Base-by-base conservation (phyloP, 2,329 filamentous ascomycete species). In the Fusarium paranaense region DNA sequence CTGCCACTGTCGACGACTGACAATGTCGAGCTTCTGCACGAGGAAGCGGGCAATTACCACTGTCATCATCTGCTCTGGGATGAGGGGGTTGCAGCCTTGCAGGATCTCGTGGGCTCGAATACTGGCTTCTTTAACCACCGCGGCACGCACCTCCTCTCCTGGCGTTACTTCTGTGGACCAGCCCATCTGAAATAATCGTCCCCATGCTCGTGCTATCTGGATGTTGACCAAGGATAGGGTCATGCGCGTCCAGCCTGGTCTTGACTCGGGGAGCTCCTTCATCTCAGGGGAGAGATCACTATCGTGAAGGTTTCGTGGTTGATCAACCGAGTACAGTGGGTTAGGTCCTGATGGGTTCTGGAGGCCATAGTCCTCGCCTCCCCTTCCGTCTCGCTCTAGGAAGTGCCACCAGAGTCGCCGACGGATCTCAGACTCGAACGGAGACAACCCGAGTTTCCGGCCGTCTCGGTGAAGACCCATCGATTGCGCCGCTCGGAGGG, bases 271-370 rank as follows among this genome's bases (percentile, higher is more conserved):
- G 2, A 87, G 83, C 0, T 85, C 82, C 10, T 78, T 82, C 84
- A 88, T 88, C 6, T 82, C 81, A 0, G 88, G 87, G 5, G 80
- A 78, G 1, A 91, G 78, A 47, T 90, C 87, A 16, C 74, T 78
- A 70, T 91, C 90, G 63, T 91, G 86, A 47, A 90, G 80, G 65
- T 91, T 91, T 4, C 87, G 81, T 1, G 89, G 89, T 79, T 89
- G 83, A 45, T 87, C 85, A 0, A 88, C 87, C 35, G 88, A 85
- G 11, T 25, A 64, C 7, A 71, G 22, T 4, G 68, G 33, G 16
- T 25, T 45, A 8, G 62, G 38, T 3, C 58, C 27, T 0, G 59
- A 57, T 20, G 76, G 68, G 9, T 70, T 76, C 7, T 76, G 73
- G 3, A 84, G 73, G 0, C 90, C 90, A 69, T 90, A 88, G 66